Percentiles rank a stretch among this genome's conserved stretches.
These are phyloP conservation scores for Saccharomycopsis olivae DNA, from an alignment of 805 yeast species.

Conservation along the genomic window DNA sequence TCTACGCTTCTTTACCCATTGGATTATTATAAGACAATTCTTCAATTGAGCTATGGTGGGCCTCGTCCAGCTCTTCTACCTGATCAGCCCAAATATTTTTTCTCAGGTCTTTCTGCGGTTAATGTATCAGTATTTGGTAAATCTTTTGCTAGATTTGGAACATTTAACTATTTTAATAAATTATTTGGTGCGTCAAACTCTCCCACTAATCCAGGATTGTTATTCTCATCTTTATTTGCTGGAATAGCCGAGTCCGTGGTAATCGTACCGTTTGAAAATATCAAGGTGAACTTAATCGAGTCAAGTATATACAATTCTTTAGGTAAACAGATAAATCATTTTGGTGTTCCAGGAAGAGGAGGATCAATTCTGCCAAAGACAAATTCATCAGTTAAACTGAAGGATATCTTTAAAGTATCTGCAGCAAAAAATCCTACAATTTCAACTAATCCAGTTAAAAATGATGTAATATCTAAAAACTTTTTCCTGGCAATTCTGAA, in stretches of 20 bases:
- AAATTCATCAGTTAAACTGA: neutral
- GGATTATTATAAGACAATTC: slow-evolving; percentile 16
- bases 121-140: slow-evolving; percentile 67
- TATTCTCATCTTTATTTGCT: slow-evolving; percentile 48
- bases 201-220: slow-evolving; percentile 65
- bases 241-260: slow-evolving; percentile 74
- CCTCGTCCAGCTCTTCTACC: slow-evolving; percentile 6
- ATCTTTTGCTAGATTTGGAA: slow-evolving; percentile 60
- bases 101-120: slow-evolving; percentile 63
- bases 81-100: slow-evolving; percentile 26
- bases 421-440: neutral
- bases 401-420: neutral
- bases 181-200: slow-evolving; percentile 50
- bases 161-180: slow-evolving; percentile 65
- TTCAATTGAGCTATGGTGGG: slow-evolving; percentile 13
- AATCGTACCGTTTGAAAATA: slow-evolving; percentile 85
- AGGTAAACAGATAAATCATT: slow-evolving; percentile 22
- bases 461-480: slow-evolving; percentile 41
- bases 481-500: slow-evolving; percentile 46
- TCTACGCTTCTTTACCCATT: slow-evolving; percentile 16
- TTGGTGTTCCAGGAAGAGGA: slow-evolving; percentile 17
- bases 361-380: neutral
- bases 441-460: neutral
- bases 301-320: slow-evolving; percentile 33
- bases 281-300: slow-evolving; percentile 74